phyloP scores from a whole-genome alignment of 768 basidiomycete species.

The Coprinopsis cinerea region DNA sequence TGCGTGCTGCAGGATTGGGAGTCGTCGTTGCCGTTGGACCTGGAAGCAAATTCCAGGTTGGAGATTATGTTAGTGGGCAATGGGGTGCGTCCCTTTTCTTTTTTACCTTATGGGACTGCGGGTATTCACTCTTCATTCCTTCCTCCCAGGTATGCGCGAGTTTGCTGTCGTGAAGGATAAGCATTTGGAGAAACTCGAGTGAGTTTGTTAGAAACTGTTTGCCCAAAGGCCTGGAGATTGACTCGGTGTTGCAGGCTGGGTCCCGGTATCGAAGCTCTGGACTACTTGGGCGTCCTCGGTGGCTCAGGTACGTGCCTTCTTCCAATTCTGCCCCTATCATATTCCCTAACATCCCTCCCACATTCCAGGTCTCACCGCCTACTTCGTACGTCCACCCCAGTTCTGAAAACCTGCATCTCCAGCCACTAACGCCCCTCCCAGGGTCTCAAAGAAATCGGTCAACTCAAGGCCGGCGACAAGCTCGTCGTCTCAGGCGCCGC shows the following conservation, averaged over 20 bases:
- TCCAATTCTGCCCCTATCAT: background rate
- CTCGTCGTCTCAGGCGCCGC: slow-evolving; percentile 88
- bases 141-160: slow-evolving; percentile 65
- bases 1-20: slow-evolving; percentile 68
- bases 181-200: slow-evolving; percentile 50
- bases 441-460: slow-evolving; percentile 79
- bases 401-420: background rate
- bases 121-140: background rate
- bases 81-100: slow-evolving; percentile 43
- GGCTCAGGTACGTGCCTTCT: slow-evolving; percentile 45
- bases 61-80: slow-evolving; percentile 61
- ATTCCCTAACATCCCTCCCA: no score
- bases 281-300: slow-evolving; percentile 81
- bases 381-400: slow-evolving; percentile 53
- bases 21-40: slow-evolving; percentile 55
- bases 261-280: slow-evolving; percentile 58
- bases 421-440: slow-evolving; percentile 21
- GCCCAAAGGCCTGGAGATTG: no score
- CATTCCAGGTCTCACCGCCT: slow-evolving; percentile 72
- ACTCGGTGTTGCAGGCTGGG: slow-evolving; percentile 48
- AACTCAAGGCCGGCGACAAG: slow-evolving; percentile 78
- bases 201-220: slow-evolving; percentile 22
- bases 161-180: slow-evolving; percentile 59
- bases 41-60: slow-evolving; percentile 49
- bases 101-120: background rate